Base-by-base conservation (phyloP, 164 flowering plant genomes). In the Chloranthus sessilifolius region DNA sequence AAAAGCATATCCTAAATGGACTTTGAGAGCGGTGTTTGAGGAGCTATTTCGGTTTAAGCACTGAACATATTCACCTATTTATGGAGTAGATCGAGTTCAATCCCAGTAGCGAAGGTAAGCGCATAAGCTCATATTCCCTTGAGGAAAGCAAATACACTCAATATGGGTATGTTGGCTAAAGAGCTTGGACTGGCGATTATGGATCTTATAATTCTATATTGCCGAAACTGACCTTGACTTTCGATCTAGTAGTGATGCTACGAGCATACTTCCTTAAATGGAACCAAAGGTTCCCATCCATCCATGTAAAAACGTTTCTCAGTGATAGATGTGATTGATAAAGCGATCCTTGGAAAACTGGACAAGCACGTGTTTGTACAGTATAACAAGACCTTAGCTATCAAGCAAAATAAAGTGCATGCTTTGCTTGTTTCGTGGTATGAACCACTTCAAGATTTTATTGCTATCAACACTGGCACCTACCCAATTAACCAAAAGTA, bases 21-120 rank as follows among this genome's bases (percentile, higher is more conserved):
- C n/a, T 31, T 5, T n/a, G 15, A 48, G 39, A 30, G 39, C 26
- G 28, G 53, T 17, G 27, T 34, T 49, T 34, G 27, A 47, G 36
- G 37, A 33, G 53, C 40, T 31, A 41, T 33, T 34, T 49, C 21
- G 53, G 40, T 49, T 49, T 33, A 22, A 49, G 28, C 52, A 49
- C 52, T 12, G 48, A 24, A 14, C 48, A 41, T 41, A 41, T 41
- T 41, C 8, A 41, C 21, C 21, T 41, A 41, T 41, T 41, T 2
- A 7, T 41, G 21, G 44, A 41, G 44, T 41, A 38, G 42, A 38
- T 38, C 42, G 14, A 38, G 42, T 38, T 38, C 42, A 38, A 14
- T 38, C 42, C 42, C 42, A 38, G 42, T 38, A 38, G 42, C 42
- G 42, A 14, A 38, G 42, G 42, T 38, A 38, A n/a, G 42, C 42